Base-by-base conservation (phyloP, 2,329 filamentous ascomycete genomes). In the Penicillium sp. region DNA sequence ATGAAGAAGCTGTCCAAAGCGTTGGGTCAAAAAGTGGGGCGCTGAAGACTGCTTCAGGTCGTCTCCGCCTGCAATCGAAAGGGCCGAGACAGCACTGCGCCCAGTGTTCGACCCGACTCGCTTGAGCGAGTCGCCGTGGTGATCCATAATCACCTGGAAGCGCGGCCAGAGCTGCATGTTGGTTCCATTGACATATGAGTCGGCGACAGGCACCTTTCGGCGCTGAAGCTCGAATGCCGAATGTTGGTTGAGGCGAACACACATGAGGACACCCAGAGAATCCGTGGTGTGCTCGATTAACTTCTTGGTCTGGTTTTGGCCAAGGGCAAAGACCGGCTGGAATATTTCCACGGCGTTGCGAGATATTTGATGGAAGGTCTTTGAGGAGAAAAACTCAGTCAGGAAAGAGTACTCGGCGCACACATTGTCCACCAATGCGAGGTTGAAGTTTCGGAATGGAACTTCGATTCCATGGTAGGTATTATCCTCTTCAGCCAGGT, bases 161-260 rank as follows among this genome's bases (percentile, higher is more conserved):
- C 93, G 88, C 8, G 94, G 94, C 94, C 94, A 99, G 6, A 99
- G 84, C 3, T 94, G 84, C 91, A 99, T 99, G 69, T 89, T 92
- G 5, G 91, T 96, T 44, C 86, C 92, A 72, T 99, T 99, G 70
- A 97, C 88, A 71, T 99, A 99, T 38, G 85, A 83, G 69, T 99
- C 94, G 2, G 90, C 87, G 5, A 91, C 88, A 0, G 94, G 94
- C 1, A 97, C 86, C 70, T 95, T 93, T 53, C 93, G 86, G 11
- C 93, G 85, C 73, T 99, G 94, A 34, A 97, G 82, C 73, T 96
- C 90, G 70, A 99, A 99, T 16, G 94, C 92, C 57, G 93, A 88
- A 64, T 94, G 90, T 70, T 97, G 94, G 66, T 96, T 99, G 16
- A 99, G 77, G 6, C 94, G 86, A 32, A 99, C 92, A 69, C 90